Evolutionary conservation across 2,329 filamentous ascomycete species (phyloP).

Genomic region (Beauveria sp.): DNA sequence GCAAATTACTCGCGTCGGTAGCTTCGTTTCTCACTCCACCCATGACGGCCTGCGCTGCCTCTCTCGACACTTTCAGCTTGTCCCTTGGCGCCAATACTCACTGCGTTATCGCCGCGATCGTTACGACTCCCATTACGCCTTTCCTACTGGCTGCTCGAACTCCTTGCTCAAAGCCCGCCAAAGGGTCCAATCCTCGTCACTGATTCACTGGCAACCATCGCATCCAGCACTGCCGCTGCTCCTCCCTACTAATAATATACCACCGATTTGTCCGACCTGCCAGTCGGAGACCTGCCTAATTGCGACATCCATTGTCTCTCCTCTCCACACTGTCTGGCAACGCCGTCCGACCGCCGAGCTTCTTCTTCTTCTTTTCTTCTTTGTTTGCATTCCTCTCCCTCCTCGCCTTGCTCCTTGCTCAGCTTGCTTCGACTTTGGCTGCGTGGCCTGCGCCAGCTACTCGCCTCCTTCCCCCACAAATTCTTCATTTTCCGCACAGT

Average conservation of each 20-base stretch:
- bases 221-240: neutral
- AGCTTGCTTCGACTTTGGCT: neutral
- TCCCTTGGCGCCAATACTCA: neutral
- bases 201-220: neutral
- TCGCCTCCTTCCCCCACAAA: neutral
- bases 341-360: conserved; percentile 1
- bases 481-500: neutral
- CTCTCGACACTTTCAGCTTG: neutral
- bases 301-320: neutral
- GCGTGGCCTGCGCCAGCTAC: neutral
- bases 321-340: conserved; percentile 3
- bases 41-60: neutral
- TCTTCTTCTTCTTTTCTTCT: neutral
- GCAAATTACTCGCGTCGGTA: neutral
- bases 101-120: neutral
- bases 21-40: neutral
- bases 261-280: neutral
- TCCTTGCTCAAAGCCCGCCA: neutral
- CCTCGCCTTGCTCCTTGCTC: neutral
- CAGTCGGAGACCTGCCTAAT: conserved; percentile 4
- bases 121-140: neutral
- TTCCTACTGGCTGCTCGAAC: neutral
- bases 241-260: neutral
- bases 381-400: neutral
- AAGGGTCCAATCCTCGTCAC: neutral